Base-by-base conservation (phyloP, 768 basidiomycete species). In the Hericium alpestre region DNA sequence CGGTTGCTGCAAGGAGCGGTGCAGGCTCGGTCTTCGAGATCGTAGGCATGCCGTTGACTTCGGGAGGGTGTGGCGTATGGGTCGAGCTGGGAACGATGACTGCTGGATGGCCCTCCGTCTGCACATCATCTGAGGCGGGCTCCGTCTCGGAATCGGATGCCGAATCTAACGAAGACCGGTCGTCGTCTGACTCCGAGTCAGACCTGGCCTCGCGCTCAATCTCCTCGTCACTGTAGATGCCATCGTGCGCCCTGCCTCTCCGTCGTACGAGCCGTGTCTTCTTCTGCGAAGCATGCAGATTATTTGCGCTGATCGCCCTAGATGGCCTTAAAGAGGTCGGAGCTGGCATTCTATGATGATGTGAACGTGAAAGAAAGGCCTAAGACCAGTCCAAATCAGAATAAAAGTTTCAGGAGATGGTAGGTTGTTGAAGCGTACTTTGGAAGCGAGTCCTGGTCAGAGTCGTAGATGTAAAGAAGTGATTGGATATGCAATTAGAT, bases 81-180 rank as follows among this genome's bases (percentile, higher is more conserved):
- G 84, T 85, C 25, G 81, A 83, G 61, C 79, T 78, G 39, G 86
- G 84, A n/a, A 84, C 86, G 56, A 82, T 77, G 55, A 79, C 72
- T 64, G 77, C 77, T 43, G 79, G 71, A 60, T 74, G 79, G 55
- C 72, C 74, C 61, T 76, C 73, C 50, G 76, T 72, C 43, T 74
- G 69, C 38, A 79, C 77, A 63, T 83, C 84, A 63, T 86, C 86
- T 51, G 84, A 82, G 23, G 72, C 80, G 53, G 83, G 82, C 68
- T 86, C 84, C 40, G 82, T 81, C 67, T 86, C 86, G 25, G 86
- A 86, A 67, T 87, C 86, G 38, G 82, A 81, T 41, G 73, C 79
- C 38, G 80, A 81, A 61, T 76, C 79, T 58, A 73, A 62, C 32
- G 82, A 83, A 54, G 85, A 85, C 47, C 72, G 72, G 49, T 52